Conservation (phyloP, 2,329 filamentous ascomycete genomes). For the Emmonsiellopsis sp. region DNA sequence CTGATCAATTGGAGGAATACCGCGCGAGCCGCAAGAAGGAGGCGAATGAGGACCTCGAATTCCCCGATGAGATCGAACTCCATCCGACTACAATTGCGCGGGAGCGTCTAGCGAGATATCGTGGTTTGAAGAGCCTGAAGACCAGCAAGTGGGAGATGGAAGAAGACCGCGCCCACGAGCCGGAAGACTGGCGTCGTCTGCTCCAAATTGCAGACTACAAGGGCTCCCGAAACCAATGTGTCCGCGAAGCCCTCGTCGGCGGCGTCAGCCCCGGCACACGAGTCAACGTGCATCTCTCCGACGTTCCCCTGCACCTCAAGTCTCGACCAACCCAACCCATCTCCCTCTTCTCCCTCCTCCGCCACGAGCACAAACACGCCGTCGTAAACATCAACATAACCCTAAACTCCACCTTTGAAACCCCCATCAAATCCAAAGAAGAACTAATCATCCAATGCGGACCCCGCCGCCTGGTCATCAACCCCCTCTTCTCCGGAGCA, state of each 20-base stretch:
- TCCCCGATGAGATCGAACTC: constrained; percentile 94
- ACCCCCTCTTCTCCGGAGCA: constrained; percentile 81
- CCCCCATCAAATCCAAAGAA: constrained; percentile 81
- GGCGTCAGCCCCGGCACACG: constrained; percentile 77
- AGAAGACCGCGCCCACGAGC: constrained; percentile 79
- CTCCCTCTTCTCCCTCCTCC: constrained; percentile 74
- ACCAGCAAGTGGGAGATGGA: constrained; percentile 82
- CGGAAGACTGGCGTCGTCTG: constrained; percentile 78
- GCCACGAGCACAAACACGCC: constrained; percentile 91
- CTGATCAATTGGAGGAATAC: constrained; percentile 71
- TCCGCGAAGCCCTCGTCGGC: constrained; percentile 78
- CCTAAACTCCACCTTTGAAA: constrained; percentile 65
- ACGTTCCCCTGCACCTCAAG: constrained; percentile 48
- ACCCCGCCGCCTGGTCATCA: constrained; percentile 74
- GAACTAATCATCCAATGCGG: constrained; percentile 88
- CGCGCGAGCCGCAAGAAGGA: constrained; percentile 69
- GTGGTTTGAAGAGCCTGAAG: constrained; percentile 83
- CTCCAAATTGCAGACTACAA: constrained; percentile 87
- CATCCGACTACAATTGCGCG: constrained; percentile 77
- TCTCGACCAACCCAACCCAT: constrained; percentile 47
- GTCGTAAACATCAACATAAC: constrained; percentile 84
- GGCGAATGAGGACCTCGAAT: constrained; percentile 83
- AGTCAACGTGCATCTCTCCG: constrained; percentile 67
- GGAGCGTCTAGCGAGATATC: constrained; percentile 76
- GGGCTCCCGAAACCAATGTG: constrained; percentile 64